Evolutionary conservation across 2,329 filamentous ascomycete genomes (phyloP), one percentile per base, ranked within the genome.

Genomic region (Phyllosticta citrichinensis): DNA sequence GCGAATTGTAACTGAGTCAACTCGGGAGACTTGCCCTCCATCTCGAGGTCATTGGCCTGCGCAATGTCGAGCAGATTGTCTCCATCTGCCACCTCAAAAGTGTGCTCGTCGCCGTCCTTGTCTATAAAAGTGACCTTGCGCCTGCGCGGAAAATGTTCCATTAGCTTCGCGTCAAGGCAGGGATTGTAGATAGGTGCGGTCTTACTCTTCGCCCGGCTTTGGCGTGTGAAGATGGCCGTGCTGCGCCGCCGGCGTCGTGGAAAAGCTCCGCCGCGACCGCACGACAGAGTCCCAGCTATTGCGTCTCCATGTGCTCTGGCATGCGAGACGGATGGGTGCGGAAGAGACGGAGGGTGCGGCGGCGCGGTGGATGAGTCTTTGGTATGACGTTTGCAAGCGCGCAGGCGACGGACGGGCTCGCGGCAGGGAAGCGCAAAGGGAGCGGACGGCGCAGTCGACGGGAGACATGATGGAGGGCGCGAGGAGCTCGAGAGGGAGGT

Each of bases 51-150:
- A 74, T 97, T 84, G 54, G 88, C 90, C 73, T 97, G 93, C 22
- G 93, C 94, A 70, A 99, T 93, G 70, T 97, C 93, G 60, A 99
- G 81, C 59, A 99, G 80, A 74, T 99, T 99, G 75, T 96, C 91
- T 56, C 94, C 94, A 68, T 88, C 85, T 14, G 84, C 80, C 9
- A 97, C 93, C 63, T 87, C 85, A 68, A 97, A 84, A 63, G 87
- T 89, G 73, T 89, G 82, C 66, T 86, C 81, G 30, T 83, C 79
- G 57, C 87, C 87, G 20, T 97, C 91, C 76, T 97, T 97, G 74
- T 97, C 92, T 66, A 97, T 83, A 73, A 97, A 97, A 0, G 92
- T 96, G 25, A 99, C 83, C 70, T 89, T 88, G 62, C 96, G 83
- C 74, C 91, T 95, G 65, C 12, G 52, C 14, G 9, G 12, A n/a